These are phyloP conservation scores for Aspergillus hiratsukae DNA, from an alignment of 2,329 filamentous ascomycete species.

Conservation along the genomic window DNA sequence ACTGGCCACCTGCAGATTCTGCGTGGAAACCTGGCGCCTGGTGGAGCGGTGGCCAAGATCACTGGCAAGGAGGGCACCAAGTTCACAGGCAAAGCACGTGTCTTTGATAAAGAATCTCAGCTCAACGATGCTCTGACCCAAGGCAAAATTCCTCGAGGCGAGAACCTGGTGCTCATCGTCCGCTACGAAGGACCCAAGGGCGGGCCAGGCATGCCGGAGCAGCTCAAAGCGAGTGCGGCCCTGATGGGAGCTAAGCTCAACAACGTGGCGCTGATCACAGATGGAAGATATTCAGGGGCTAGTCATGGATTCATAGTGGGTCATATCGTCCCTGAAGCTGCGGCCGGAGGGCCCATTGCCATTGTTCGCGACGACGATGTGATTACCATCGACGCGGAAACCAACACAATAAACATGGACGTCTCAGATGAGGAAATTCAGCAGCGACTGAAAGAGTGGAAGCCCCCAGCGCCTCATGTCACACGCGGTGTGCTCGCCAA, in stretches of 20 bases:
- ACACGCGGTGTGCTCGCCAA: slow-evolving; percentile 83
- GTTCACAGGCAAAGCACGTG: slow-evolving; percentile 75
- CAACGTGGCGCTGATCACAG: slow-evolving; percentile 87
- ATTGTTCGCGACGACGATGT: slow-evolving; percentile 74
- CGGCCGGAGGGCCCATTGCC: slow-evolving; percentile 81
- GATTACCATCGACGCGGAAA: slow-evolving; percentile 80
- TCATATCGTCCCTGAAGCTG: slow-evolving; percentile 87
- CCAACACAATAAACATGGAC: slow-evolving; percentile 67
- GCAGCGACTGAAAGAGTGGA: slow-evolving; percentile 62
- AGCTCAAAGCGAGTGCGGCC: slow-evolving; percentile 79
- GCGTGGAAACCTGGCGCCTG: slow-evolving; percentile 79
- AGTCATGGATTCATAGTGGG: slow-evolving; percentile 92
- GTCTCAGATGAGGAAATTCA: slow-evolving; percentile 68
- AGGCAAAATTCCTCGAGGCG: slow-evolving; percentile 65
- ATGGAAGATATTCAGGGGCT: slow-evolving; percentile 84
- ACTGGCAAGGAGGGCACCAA: slow-evolving; percentile 86
- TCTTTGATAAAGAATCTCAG: slow-evolving; percentile 81
- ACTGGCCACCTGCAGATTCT: slow-evolving; percentile 88
- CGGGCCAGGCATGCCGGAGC: slow-evolving; percentile 94
- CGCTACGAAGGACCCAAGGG: slow-evolving; percentile 92
- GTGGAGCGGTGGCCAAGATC: slow-evolving; percentile 90
- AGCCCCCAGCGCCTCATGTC: slow-evolving; percentile 64
- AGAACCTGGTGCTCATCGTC: slow-evolving; percentile 84
- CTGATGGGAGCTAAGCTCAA: slow-evolving; percentile 88
- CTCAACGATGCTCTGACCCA: slow-evolving; percentile 70